Evolutionary conservation across 768 basidiomycete genomes (phyloP), one percentile per base, ranked within the genome.

Genomic region (Calocera cornea): DNA sequence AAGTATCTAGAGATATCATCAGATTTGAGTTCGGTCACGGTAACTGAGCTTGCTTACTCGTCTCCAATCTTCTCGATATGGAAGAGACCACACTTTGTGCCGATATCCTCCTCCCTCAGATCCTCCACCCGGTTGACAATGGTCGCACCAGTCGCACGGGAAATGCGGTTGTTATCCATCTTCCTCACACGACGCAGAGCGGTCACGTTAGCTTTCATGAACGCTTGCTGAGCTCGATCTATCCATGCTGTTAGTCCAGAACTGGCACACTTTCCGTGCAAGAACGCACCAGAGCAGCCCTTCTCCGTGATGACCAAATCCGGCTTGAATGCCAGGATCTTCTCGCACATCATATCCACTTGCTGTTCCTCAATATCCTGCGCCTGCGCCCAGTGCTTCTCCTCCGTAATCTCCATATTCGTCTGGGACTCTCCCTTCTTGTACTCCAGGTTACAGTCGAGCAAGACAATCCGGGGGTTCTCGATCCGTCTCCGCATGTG

Each of bases 361-460:
- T 97, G 95, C 78, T 98, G 92, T 78, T 99, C 97, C 80, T 98
- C 97, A 68, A 97, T 90, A 75, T 90, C 86, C 77, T 95, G 89
- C 29, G 92, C 89, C 60, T 92, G 80, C 65, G 88, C 86, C 92
- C 94, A 99, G 75, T 99, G 95, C 22, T 82, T 81, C 79, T 95
- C 95, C 78, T 92, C 92, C 49, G 87, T 87, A 71, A 98, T 93
- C 79, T 97, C 95, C 83, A 98, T 98, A 76, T 97, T 97, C 69
- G 97, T 98, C 78, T 99, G 97, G 67, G 84, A 86, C 80, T 98
- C 97, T 31, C 95, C 95, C 82, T 98, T 98, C 80, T 98, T 99
- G 80, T 99, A 98, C 79, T 98, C 95, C 67, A 97, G 78, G 11
- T 95, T 94, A 76, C 95, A 98, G 76, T 97, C 94, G 41, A 98